Base-by-base conservation (phyloP, 2,329 filamentous ascomycete species). In the Ramichloridium luteum region DNA sequence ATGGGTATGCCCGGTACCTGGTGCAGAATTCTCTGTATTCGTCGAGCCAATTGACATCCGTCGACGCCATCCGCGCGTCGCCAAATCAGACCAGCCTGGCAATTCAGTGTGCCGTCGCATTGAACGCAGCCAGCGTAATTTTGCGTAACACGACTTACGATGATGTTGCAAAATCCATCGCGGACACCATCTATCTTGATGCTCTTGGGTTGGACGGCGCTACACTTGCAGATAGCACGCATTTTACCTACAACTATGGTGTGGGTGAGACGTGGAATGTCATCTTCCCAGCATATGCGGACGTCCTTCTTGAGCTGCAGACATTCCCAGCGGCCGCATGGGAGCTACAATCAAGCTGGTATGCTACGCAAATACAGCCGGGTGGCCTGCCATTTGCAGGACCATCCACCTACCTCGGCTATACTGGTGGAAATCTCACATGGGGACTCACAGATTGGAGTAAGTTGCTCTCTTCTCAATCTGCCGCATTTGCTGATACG, bases 21-120 rank as follows among this genome's bases (percentile, higher is more conserved):
- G 55, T 68, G 1, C 46, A 61, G 5, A 64, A 68, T 39, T 61
- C 66, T 5, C 55, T 74, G 5, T 62, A 67, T 32, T 70, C 70
- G 1, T 58, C 60, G 2, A 60, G 64, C 27, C 71, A 75, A 40
- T 60, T 73, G 33, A 68, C 72, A 39, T 68, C 66, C 16, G 65
- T 73, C 29, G 58, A 67, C 43, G 68, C 68, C 16, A 72, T 73
- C 62, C 50, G 64, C 3, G 55, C 58, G 9, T 67, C 72, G 36
- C 57, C 68, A 6, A 58, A 58, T 13, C 43, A 65, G 27, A 60
- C 61, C 4, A 58, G 56, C 17, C 53, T 47, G 10, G 45, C 43
- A 2, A 42, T 47, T 5, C 45, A 47, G 30, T 41, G 39, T 6
- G 33, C 39, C 3, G 46, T 47, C 15, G 57, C 57, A 14, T 50